Conservation (phyloP, 2,329 filamentous ascomycete species). For the Pseudogymnoascus destructans region DNA sequence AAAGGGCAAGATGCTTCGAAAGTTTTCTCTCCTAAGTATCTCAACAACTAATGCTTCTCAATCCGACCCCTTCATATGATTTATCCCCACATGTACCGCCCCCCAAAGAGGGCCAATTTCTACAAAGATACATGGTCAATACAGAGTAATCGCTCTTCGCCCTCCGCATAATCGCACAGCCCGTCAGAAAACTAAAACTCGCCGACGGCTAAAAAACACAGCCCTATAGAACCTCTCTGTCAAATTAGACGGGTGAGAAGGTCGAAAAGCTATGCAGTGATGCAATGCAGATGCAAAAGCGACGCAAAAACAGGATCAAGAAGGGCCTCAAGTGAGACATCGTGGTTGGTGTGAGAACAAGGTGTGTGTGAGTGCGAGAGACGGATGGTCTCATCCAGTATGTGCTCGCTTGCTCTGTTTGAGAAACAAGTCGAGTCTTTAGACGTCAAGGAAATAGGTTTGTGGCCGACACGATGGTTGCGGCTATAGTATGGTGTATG, state of each 20-base stretch:
- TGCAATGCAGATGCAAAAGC: constrained; percentile 5
- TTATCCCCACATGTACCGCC: constrained; percentile 1
- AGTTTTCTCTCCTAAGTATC: neutral
- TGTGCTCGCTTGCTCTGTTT: neutral
- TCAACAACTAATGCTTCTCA: constrained; percentile 8
- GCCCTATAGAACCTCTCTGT: neutral
- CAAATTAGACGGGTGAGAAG: neutral
- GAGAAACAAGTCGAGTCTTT: neutral
- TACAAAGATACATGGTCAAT: constrained; percentile 7
- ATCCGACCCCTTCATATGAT: neutral
- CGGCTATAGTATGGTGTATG: neutral
- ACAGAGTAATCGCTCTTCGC: neutral
- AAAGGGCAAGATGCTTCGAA: neutral
- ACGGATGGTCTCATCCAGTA: neutral
- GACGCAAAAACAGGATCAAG: constrained; percentile 6
- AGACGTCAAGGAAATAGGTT: constrained; percentile 6
- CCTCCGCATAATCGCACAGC: constrained; percentile 4
- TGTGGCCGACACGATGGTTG: constrained; percentile 3
- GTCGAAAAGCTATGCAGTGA: neutral
- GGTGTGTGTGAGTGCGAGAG: neutral
- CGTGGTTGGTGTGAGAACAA: constrained; percentile 1
- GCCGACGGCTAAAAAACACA: constrained; percentile 7
- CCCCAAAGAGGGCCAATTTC: neutral
- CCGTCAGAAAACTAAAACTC: neutral
- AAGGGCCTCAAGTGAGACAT: constrained; percentile 6